These are phyloP conservation scores for Sistotremastrum suecicum DNA, from an alignment of 768 basidiomycete genomes.

Conservation along the genomic window DNA sequence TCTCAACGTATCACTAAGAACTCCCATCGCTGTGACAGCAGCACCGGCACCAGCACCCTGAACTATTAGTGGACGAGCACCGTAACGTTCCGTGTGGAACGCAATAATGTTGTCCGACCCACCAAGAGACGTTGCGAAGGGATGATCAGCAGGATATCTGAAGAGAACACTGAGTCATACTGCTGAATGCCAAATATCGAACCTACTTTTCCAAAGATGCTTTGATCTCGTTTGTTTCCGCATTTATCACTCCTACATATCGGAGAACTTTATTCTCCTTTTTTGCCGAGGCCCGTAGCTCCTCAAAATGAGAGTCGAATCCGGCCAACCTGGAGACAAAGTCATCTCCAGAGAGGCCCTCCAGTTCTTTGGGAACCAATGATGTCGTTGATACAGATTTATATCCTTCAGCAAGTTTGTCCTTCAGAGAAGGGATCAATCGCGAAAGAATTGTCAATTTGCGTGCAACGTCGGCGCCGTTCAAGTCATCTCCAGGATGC, in stretches of 20 bases:
- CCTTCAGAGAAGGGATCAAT: slow-evolving; percentile 40
- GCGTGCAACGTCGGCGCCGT: slow-evolving; percentile 91
- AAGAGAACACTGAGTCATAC: neutral
- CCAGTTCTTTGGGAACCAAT: slow-evolving; percentile 68
- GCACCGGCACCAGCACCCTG: slow-evolving; percentile 98
- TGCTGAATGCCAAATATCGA: neutral
- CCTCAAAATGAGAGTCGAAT: slow-evolving; percentile 68
- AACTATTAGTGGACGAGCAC: slow-evolving; percentile 75
- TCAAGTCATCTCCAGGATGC: slow-evolving; percentile 92
- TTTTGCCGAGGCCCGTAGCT: slow-evolving; percentile 64
- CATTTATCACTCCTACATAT: slow-evolving; percentile 92
- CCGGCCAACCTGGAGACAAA: slow-evolving; percentile 71
- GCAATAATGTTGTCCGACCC: slow-evolving; percentile 98
- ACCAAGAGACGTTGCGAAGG: slow-evolving; percentile 90
- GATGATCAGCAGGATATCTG: slow-evolving; percentile 81
- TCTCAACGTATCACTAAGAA: slow-evolving; percentile 72
- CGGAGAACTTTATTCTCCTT: slow-evolving; percentile 74
- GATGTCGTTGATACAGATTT: slow-evolving; percentile 69
- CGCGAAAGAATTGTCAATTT: slow-evolving; percentile 94
- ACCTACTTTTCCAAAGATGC: slow-evolving; percentile 83
- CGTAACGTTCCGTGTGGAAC: slow-evolving; percentile 91
- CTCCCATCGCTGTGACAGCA: slow-evolving; percentile 97
- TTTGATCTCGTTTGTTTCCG: slow-evolving; percentile 52
- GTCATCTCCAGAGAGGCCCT: slow-evolving; percentile 61
- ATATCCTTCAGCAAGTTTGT: slow-evolving; percentile 61